Evolutionary conservation across 257 asterid species (phyloP).

Genomic region (Forsythia suspensa): DNA sequence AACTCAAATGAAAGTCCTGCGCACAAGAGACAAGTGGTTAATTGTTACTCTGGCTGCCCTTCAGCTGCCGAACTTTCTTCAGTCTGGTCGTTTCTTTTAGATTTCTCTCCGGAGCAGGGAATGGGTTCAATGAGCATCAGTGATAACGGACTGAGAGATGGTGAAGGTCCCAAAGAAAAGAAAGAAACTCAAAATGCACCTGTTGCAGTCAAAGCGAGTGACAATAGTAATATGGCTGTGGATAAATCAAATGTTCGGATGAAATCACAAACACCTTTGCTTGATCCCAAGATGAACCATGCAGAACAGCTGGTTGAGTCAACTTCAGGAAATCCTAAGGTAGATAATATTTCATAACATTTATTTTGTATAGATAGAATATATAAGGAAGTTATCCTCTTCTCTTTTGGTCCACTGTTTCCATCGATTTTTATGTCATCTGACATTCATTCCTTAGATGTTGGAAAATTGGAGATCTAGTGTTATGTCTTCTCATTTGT

Average conservation of each 20-base stretch:
- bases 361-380: slow-evolving; percentile 1
- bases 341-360: slow-evolving; percentile 18
- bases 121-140: slow-evolving; percentile 54
- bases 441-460: neutral
- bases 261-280: slow-evolving; percentile 35
- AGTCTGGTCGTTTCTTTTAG: slow-evolving; percentile 68
- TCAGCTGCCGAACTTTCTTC: slow-evolving; percentile 74
- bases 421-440: neutral
- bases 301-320: slow-evolving; percentile 39
- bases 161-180: slow-evolving; percentile 34
- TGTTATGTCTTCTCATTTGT: slow-evolving; percentile 13
- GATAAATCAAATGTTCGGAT: slow-evolving; percentile 38
- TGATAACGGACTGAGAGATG: slow-evolving; percentile 33
- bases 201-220: slow-evolving; percentile 24
- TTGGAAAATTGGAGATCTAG: neutral
- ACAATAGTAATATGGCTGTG: slow-evolving; percentile 24
- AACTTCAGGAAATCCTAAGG: slow-evolving; percentile 53
- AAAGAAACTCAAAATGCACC: slow-evolving; percentile 31
- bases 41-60: slow-evolving; percentile 84
- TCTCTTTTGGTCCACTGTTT: slow-evolving; percentile 1
- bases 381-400: neutral
- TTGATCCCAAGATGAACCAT: slow-evolving; percentile 31
- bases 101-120: slow-evolving; percentile 56
- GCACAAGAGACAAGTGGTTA: slow-evolving; percentile 64
- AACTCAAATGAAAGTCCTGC: slow-evolving; percentile 40